Evolutionary conservation across 495 filamentous ascomycete species (phyloP), one percentile per base, ranked within the genome.

Genomic region (Hypoxylon cercidicola): DNA sequence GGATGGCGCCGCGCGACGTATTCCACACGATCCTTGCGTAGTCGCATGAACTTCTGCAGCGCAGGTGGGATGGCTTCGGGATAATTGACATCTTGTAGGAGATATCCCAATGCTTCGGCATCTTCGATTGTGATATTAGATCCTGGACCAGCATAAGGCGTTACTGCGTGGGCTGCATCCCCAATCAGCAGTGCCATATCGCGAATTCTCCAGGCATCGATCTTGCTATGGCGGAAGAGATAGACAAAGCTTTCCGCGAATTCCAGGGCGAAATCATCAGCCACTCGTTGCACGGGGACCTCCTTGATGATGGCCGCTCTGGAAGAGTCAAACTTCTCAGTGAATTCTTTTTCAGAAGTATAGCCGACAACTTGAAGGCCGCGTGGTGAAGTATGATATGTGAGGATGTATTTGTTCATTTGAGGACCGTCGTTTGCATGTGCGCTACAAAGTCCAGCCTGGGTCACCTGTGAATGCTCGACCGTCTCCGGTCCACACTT

Each of bases 81-180:
- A 1, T 62, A 62, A n/a, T 64, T 53, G 9, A 55, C 54, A 16
- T 66, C 66, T 21, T 47, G 52, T 12, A 72, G 51, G 2, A 70
- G 52, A 39, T 67, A 72, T 9, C 62, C 70, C 18, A 73, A 55
- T 1, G 68, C 71, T n/a, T 73, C 71, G 0, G 71, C 68, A 48
- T 73, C 71, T 49, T 73, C 71, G 44, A 73, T 71, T 16, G 71
- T 64, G 48, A 66, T 60, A 32, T 71, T 71, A 45, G 49, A 66
- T 15, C 71, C 71, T 35, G 71, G 71, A 0, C 68, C 68, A 2
- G 65, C 62, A 11, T 68, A 62, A 0, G 68, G 68, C 0, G 64
- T 64, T 8, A 73, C 65, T 11, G 68, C 68, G 58, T 85, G 83
- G 2, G 75, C 79, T 10, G 82, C 78, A 58, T 86, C 83, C 0